These are phyloP conservation scores for Kondoa malvinella DNA, from an alignment of 768 basidiomycete species.

Conservation along the genomic window DNA sequence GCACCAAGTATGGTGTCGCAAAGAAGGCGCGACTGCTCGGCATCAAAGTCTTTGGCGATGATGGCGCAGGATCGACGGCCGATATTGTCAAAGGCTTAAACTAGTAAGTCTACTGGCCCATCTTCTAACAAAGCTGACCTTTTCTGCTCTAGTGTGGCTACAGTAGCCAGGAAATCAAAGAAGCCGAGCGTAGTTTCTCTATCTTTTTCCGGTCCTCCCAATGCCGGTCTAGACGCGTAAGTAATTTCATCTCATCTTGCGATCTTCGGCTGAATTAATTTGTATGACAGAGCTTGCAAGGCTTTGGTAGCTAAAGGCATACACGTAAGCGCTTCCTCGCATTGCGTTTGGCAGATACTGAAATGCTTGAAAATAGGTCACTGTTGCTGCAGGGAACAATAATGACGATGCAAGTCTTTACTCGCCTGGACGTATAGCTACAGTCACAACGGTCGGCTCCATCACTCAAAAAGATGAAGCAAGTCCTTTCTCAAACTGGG, in stretches of 20 bases:
- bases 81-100: constrained; percentile 1
- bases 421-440: not conserved
- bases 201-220: not conserved
- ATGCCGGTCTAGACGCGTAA: constrained; percentile 1
- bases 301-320: not conserved
- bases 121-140: too few relatives aligned
- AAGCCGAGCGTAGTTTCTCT: not conserved
- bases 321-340: not conserved
- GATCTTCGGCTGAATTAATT: too few relatives aligned
- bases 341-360: not conserved
- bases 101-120: not conserved
- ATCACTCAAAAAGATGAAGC: not conserved
- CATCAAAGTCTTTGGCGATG: constrained; percentile 4
- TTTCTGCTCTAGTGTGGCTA: not conserved
- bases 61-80: not conserved
- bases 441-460: not conserved
- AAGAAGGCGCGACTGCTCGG: not conserved
- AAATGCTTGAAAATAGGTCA: not conserved
- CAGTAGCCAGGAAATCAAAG: not conserved
- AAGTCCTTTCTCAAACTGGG: not conserved
- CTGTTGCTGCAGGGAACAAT: not conserved
- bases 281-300: not conserved
- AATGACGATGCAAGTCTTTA: not conserved
- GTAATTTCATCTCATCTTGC: too few relatives aligned
- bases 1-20: constrained; percentile 1